phyloP scores from a whole-genome alignment of 257 asterid species.

The Capsicum rhomboideum region DNA sequence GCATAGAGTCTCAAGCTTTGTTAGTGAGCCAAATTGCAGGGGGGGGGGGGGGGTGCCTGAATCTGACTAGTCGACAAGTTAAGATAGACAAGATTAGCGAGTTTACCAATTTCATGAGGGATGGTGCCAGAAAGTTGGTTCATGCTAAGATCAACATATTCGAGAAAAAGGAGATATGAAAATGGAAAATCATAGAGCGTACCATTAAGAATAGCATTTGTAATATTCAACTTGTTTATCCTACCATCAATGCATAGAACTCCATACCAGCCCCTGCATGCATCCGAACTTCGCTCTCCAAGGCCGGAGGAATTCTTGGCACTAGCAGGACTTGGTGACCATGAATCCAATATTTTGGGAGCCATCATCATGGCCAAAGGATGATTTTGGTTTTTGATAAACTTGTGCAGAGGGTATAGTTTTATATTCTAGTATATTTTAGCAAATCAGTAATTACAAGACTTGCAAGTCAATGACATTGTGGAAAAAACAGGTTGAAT shows the following conservation, averaged over 20 bases:
- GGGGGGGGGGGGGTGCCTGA: conserved; percentile 6
- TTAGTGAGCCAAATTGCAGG: neutral
- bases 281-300: neutral
- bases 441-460: neutral
- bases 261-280: conserved; percentile 18
- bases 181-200: conserved; percentile 14
- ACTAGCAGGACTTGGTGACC: neutral
- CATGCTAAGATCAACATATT: conserved; percentile 1
- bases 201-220: neutral
- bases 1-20: neutral
- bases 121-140: conserved; percentile 10
- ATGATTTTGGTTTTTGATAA: neutral
- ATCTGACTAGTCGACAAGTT: neutral
- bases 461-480: neutral
- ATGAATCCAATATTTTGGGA: neutral
- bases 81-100: neutral
- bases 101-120: neutral
- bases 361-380: neutral
- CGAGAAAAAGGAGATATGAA: conserved; percentile 11
- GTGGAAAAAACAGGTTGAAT: neutral
- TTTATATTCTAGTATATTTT: too few relatives aligned
- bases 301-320: neutral
- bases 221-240: conserved; percentile 6
- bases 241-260: conserved; percentile 5
- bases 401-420: neutral